Conservation (phyloP, 1,284 basidiomycete genomes). For the Polyporus tsugae region DNA sequence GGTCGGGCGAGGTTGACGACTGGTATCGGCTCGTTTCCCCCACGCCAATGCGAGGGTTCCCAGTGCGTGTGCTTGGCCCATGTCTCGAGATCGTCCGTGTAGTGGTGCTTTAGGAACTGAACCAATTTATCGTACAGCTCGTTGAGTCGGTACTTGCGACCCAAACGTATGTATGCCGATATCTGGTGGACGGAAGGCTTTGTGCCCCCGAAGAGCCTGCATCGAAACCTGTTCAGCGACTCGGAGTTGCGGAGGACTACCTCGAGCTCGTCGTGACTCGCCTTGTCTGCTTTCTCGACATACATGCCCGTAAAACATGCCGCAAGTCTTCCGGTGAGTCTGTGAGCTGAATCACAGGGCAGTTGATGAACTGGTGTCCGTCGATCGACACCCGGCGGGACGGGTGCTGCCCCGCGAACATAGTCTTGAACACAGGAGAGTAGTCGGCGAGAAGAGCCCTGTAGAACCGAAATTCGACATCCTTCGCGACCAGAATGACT, state of each 20-base stretch:
- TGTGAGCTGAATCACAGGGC: slow-evolving; percentile 11
- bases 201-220: neutral
- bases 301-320: neutral
- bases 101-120: neutral
- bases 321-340: slow-evolving; percentile 19
- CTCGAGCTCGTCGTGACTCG: neutral
- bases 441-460: slow-evolving; percentile 53
- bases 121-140: neutral
- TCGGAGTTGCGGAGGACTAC: neutral
- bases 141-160: neutral
- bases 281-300: neutral
- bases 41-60: neutral
- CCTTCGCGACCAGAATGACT: neutral
- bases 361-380: slow-evolving; percentile 6
- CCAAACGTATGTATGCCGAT: neutral
- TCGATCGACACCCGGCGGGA: neutral
- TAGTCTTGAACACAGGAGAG: slow-evolving; percentile 66
- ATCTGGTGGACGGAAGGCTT: neutral
- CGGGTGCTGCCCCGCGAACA: slow-evolving; percentile 15
- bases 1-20: neutral
- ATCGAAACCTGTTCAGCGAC: neutral
- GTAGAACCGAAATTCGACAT: slow-evolving; percentile 2
- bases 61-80: neutral
- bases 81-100: neutral
- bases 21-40: neutral